These are phyloP conservation scores for Oryza brachyantha DNA, from an alignment of 176 grass and related monocot species.

Conservation along the genomic window DNA sequence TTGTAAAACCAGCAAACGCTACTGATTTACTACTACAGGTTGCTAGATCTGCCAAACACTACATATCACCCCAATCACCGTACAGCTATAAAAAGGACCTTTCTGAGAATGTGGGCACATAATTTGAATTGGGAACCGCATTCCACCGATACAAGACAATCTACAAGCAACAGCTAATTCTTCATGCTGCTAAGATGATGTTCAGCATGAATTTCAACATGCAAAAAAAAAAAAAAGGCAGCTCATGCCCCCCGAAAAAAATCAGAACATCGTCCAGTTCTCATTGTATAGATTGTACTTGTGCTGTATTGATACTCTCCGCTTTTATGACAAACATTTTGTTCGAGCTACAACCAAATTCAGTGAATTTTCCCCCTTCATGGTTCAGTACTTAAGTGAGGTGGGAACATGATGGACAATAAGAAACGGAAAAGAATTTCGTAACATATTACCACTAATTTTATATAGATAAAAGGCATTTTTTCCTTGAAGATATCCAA, in stretches of 20 bases:
- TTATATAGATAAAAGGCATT: background rate
- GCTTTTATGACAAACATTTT: too few relatives aligned
- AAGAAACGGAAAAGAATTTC: background rate
- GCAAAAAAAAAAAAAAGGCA: background rate
- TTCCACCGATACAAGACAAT: background rate
- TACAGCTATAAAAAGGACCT: background rate
- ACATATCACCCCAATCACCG: background rate
- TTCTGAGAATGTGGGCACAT: background rate
- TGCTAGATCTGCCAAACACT: background rate
- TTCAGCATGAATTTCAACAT: background rate
- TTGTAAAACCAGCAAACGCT: conserved; percentile 26
- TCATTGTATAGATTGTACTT: background rate
- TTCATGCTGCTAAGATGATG: too few relatives aligned
- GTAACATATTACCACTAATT: background rate
- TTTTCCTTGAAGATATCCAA: background rate
- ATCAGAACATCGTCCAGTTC: background rate
- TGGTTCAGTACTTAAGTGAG: background rate
- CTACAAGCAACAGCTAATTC: too few relatives aligned
- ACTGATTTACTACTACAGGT: conserved; percentile 2
- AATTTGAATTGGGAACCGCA: conserved; percentile 20
- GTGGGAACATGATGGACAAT: background rate
- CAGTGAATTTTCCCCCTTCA: background rate
- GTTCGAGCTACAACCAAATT: background rate
- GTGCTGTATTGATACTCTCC: too few relatives aligned
- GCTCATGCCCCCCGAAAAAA: conserved; percentile 5